These are phyloP conservation scores for Aspergillus versicolor DNA, from an alignment of 2,329 filamentous ascomycete species.

Conservation along the genomic window DNA sequence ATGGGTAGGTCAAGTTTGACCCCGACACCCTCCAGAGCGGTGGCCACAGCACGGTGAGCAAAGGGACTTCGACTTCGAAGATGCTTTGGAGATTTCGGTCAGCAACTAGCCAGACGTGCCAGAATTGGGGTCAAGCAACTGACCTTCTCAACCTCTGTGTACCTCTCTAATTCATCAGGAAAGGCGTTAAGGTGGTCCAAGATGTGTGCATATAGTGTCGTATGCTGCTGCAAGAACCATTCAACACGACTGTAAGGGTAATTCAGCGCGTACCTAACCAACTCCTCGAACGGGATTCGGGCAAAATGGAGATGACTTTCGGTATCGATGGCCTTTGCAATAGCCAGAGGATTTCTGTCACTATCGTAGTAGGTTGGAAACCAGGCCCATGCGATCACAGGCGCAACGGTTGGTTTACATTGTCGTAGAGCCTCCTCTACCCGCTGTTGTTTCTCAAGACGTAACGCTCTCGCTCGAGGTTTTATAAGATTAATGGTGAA, in stretches of 20 bases:
- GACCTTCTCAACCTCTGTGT: conserved; percentile 40
- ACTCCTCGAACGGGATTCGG: conserved; percentile 39
- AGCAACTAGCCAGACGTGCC: conserved; percentile 1
- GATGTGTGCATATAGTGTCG: conserved; percentile 34
- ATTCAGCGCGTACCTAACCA: conserved; percentile 40
- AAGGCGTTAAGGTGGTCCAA: conserved; percentile 31
- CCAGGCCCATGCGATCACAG: conserved; percentile 37
- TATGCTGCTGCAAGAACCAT: conserved; percentile 42
- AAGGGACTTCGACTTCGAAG: conserved; percentile 38
- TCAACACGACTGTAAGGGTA: conserved; percentile 35
- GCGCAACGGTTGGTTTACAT: conserved; percentile 24
- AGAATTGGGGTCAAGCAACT: background rate
- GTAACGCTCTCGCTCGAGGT: conserved; percentile 25
- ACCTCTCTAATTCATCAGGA: conserved; percentile 32
- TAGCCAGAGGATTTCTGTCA: conserved; percentile 20
- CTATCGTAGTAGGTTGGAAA: conserved; percentile 28
- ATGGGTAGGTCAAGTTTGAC: conserved; percentile 13
- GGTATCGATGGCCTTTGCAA: conserved; percentile 36
- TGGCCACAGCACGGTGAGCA: conserved; percentile 35
- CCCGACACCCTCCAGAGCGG: conserved; percentile 21
- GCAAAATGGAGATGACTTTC: conserved; percentile 43
- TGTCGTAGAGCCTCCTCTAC: conserved; percentile 41
- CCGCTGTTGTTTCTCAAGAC: conserved; percentile 36
- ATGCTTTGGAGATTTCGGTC: conserved; percentile 24
- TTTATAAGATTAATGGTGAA: conserved; percentile 33